Base-by-base conservation (phyloP, 2,329 filamentous ascomycete species). In the Aotearoamyces nothofagi region DNA sequence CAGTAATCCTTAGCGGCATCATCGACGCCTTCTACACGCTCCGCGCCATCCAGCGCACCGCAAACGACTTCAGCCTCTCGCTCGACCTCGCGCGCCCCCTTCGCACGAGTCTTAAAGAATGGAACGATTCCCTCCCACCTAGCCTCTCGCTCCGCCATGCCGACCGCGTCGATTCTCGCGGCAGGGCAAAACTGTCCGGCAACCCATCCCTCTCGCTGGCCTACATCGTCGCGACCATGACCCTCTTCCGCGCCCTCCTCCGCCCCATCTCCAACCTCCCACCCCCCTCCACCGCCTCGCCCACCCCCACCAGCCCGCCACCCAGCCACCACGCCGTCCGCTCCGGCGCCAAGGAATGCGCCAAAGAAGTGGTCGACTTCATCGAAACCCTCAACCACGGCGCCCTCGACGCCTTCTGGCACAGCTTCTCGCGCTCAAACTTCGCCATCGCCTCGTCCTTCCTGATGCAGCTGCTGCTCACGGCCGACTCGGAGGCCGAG, bases 161-260 rank as follows among this genome's bases (percentile, higher is more conserved):
- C 7, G 40, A 46, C 7, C 26, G 36, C 3, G 25, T 38, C 4
- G 44, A 46, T 17, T 39, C 36, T 8, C 22, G 36, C 24, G 40
- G 43, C 9, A 37, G 41, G 30, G 29, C 38, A 14, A 30, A 39
- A 27, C 33, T 50, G 1, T 45, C 43, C 14, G 47, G 46, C 3
- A 50, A 50, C 24, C 40, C 44, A 3, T 47, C 46, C 5, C 37
- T 52, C 2, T 41, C 41, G n/a, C 30, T 53, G 13, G 45, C 46
- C 2, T 51, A 51, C 20, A 47, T 52, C 6, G 43, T 52, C 8
- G 47, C 49, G 5, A 46, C 45, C 5, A 52, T 53, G 46, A 51
- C 45, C 4, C 38, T 53, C 7, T 51, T 51, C 28, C 39, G 47
- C 1, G 50, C 49, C 4, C 35, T 53, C 3, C 32, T 52, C 2